Conservation (phyloP, 805 yeast species). For the Metschnikowia noctiluminum region DNA sequence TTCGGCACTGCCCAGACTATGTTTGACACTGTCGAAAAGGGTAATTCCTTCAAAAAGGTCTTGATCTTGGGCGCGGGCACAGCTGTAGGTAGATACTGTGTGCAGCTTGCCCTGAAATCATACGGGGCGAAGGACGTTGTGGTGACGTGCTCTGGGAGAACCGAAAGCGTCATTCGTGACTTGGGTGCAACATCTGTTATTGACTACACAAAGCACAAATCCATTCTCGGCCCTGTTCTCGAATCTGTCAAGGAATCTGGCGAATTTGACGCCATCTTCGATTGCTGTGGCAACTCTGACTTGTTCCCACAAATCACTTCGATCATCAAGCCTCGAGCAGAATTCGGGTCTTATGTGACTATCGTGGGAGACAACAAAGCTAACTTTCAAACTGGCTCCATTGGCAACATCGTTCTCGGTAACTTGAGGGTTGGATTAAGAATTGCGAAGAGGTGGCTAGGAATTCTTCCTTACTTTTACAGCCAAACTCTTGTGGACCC, state of each 20-base stretch:
- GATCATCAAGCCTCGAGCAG: slow-evolving; percentile 42
- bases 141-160: slow-evolving; percentile 51
- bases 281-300: slow-evolving; percentile 59
- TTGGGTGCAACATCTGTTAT: slow-evolving; percentile 59
- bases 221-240: slow-evolving; percentile 28
- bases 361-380: slow-evolving; percentile 54
- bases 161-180: slow-evolving; percentile 40
- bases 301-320: slow-evolving; percentile 42
- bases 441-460: slow-evolving; percentile 13
- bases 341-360: slow-evolving; percentile 47
- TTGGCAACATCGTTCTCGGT: background rate
- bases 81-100: slow-evolving; percentile 55
- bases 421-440: slow-evolving; percentile 7
- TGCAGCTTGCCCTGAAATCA: slow-evolving; percentile 52
- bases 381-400: slow-evolving; percentile 23
- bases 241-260: slow-evolving; percentile 31
- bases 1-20: slow-evolving; percentile 58
- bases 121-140: slow-evolving; percentile 48
- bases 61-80: slow-evolving; percentile 75
- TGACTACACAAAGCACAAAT: slow-evolving; percentile 51
- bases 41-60: slow-evolving; percentile 46
- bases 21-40: slow-evolving; percentile 26
- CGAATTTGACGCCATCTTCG: slow-evolving; percentile 60
- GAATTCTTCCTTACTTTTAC: slow-evolving; percentile 29
- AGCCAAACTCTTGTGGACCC: slow-evolving; percentile 15